Conservation (phyloP, 176 grass and related monocot genomes). For the bread wheat (Triticum aestivum) region IWGSC_CS_RefSeq_v2.1 NC_057800.1:624827913-624828412, state of each 20-base stretch:
- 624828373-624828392: slow-evolving; percentile 15
- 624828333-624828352: not conserved
- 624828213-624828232: slow-evolving; percentile 52
- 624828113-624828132: slow-evolving; percentile 87
- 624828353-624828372: not conserved
- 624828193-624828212: slow-evolving; percentile 25
- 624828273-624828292: not conserved
- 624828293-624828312: not conserved
- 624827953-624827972: slow-evolving; percentile 64
- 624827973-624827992: slow-evolving; percentile 65
- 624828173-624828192: slow-evolving; percentile 32
- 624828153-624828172: slow-evolving; percentile 64
- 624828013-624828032: slow-evolving; percentile 82
- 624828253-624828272: not conserved
- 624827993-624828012: slow-evolving; percentile 53
- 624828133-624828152: slow-evolving; percentile 76
- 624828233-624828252: not conserved
- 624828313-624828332: not conserved
- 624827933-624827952: slow-evolving; percentile 80
- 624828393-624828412: not conserved
- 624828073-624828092: slow-evolving; percentile 73
- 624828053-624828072: slow-evolving; percentile 61
- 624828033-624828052: slow-evolving; percentile 47
- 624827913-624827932: not conserved
- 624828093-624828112: slow-evolving; percentile 70